Evolutionary conservation across 2,329 filamentous ascomycete genomes (phyloP).

Genomic region (Parasarocladium wereldwijsianum): DNA sequence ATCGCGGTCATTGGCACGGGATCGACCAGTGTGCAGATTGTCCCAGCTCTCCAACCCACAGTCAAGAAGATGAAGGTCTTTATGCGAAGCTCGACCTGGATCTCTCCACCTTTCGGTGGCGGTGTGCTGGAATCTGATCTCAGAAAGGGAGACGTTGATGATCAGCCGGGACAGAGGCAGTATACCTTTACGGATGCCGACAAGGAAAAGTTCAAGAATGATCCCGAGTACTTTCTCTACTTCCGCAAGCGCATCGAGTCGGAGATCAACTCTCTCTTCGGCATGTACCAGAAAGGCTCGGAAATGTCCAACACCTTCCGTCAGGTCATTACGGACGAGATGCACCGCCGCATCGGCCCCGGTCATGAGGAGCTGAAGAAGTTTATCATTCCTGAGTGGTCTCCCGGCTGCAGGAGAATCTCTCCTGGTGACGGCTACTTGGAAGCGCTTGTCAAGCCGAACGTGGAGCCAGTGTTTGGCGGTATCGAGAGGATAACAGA

Average conservation of each 20-base stretch:
- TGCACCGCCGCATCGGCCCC: conserved; percentile 24
- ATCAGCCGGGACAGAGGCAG: conserved; percentile 21
- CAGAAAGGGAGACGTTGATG: conserved; percentile 12
- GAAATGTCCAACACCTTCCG: conserved; percentile 22
- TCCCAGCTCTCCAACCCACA: conserved; percentile 25
- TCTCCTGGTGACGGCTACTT: conserved; percentile 27
- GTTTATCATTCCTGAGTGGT: conserved; percentile 25
- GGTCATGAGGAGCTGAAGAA: conserved; percentile 25
- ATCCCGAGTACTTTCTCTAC: conserved; percentile 23
- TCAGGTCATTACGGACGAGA: conserved; percentile 25
- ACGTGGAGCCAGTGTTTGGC: conserved; percentile 26
- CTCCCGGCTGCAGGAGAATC: conserved; percentile 26
- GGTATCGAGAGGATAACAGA: conserved; percentile 20
- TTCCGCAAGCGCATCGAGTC: conserved; percentile 28
- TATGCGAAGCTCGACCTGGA: conserved; percentile 16
- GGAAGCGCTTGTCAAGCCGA: conserved; percentile 24
- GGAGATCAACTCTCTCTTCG: conserved; percentile 25
- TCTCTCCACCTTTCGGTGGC: conserved; percentile 10
- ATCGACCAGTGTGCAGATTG: conserved; percentile 35
- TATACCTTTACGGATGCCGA: conserved; percentile 24
- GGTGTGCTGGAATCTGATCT: conserved; percentile 14
- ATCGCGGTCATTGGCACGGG: conserved; percentile 39
- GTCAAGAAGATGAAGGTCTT: conserved; percentile 14
- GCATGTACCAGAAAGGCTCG: conserved; percentile 25
- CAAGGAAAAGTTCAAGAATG: conserved; percentile 21